Evolutionary conservation across 2,329 filamentous ascomycete species (phyloP), one percentile per base, ranked within the genome.

Genomic region (Aspergillus tanneri): DNA sequence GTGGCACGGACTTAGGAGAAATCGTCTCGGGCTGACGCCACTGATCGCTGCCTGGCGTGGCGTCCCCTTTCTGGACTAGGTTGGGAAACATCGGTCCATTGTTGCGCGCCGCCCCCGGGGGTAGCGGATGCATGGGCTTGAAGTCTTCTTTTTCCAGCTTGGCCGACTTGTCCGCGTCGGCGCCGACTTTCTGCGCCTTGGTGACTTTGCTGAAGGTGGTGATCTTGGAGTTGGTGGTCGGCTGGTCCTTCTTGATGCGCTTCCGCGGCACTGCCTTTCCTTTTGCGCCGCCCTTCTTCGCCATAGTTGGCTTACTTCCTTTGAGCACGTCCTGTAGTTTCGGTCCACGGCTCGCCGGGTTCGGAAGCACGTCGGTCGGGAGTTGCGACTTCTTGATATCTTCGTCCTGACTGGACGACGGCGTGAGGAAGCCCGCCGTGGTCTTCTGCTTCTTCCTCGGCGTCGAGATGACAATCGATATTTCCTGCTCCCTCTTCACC

Each of bases 381-480:
- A 55, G 42, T 25, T 62, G 50, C 4, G 56, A 43, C 40, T 58
- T 49, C 36, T 18, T 18, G 30, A 18, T 18, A 8, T 61, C 59
- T 49, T 69, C 66, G 37, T 71, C 65, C 32, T 73, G 64, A 43
- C 70, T 74, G 36, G 70, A 70, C 6, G 71, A 67, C 22, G 73
- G 73, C 5, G 73, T 76, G 40, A 70, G 64, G 32, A 72, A 61
- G 27, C 68, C 68, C 5, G 61, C 68, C 18, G 65, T 56, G 10
- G 51, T 58, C 47, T 57, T 62, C 40, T 63, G 56, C 35, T 62
- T 63, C 56, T 74, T 73, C 55, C 62, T 65, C 3, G 70, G 63
- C 11, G 70, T 66, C 3, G 61, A 47, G 40, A 77, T 66, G 18
- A 76, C 68, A 18, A 77, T 68, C 14, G 68, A 61, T 30, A 71